Base-by-base conservation (phyloP, 495 filamentous ascomycete genomes). In the Xylaria venustula region DNA sequence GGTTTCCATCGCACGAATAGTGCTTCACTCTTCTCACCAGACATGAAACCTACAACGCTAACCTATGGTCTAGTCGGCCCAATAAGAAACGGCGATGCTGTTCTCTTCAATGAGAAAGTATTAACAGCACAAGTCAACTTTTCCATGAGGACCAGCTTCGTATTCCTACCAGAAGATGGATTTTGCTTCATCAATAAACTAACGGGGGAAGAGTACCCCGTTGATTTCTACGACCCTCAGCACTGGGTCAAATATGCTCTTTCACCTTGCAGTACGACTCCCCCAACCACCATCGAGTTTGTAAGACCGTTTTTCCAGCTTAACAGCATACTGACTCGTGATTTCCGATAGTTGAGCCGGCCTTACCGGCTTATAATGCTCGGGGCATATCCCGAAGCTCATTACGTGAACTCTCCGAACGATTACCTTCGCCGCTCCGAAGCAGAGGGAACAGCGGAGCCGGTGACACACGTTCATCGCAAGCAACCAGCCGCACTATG, bases 111-210 rank as follows among this genome's bases (percentile, higher is more conserved):
- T 68, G 92, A 91, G 20, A 90, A 90, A 58, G 90, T 97, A 1
- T 80, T 98, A 1, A 97, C 93, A 1, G 92, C 94, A 0, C 92
- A 97, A 72, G 93, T 96, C 51, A 96, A 93, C 72, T 97, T 98
- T 73, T 91, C 90, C 1, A 83, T 98, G 41, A 88, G 93, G 7
- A 97, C 90, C 2, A 90, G 84, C 55, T 98, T 88, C 65, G 83
- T 88, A 20, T 87, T 97, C 20, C 81, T 98, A 1, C 93, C 94
- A 3, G 89, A 97, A 60, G 87, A 93, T 65, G 93, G 93, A 0
- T 84, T 85, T 68, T 96, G 92, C 73, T 98, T 97, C 68, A 81
- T 97, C 66, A 86, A 97, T 76, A 90, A 88, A 63, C 69, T 83
- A 50, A 95, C 91, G 0, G 87, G 88, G 60, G 88, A 97, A 67